phyloP scores from a whole-genome alignment of 1,139 yeast species.

The Lodderomyces beijingensis region DNA sequence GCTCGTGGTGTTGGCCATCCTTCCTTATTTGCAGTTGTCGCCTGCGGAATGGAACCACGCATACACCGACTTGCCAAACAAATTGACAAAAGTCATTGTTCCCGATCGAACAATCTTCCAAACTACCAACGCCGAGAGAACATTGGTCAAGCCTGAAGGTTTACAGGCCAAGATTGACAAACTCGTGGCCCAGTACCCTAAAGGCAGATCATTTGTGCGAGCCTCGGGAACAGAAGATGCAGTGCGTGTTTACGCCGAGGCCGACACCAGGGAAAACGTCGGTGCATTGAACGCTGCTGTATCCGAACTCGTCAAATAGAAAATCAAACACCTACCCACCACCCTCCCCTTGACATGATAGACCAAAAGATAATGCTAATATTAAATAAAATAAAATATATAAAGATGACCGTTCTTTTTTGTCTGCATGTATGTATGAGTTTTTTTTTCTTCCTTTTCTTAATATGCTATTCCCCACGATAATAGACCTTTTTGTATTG shows the following conservation, averaged over 20 bases:
- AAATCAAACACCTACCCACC: background rate
- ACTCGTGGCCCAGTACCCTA: slow-evolving; percentile 50
- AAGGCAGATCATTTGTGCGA: slow-evolving; percentile 87
- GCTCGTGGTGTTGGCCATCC: slow-evolving; percentile 66
- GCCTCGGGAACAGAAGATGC: slow-evolving; percentile 99
- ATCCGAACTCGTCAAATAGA: slow-evolving; percentile 26
- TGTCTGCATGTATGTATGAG: too few species aligned
- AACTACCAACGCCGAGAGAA: slow-evolving; percentile 89
- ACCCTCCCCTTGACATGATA: too few species aligned
- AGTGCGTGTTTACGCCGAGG: slow-evolving; percentile 93
- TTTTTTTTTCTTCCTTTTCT: too few species aligned
- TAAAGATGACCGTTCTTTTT: too few species aligned
- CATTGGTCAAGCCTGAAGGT: slow-evolving; percentile 70
- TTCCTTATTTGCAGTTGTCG: slow-evolving; percentile 48
- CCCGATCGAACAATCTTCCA: slow-evolving; percentile 74
- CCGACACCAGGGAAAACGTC: slow-evolving; percentile 41
- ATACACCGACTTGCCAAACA: slow-evolving; percentile 84
- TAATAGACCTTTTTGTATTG: slow-evolving; percentile 56
- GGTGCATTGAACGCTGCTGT: slow-evolving; percentile 31
- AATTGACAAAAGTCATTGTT: slow-evolving; percentile 74
- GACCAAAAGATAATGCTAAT: too few species aligned
- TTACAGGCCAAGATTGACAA: slow-evolving; percentile 71
- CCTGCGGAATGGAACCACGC: slow-evolving; percentile 74
- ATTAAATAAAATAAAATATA: too few species aligned
- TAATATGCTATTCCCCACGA: slow-evolving; percentile 18